Evolutionary conservation across 1,139 yeast genomes (phyloP), one percentile per base, ranked within the genome.

Genomic region (Hansenula sp.): DNA sequence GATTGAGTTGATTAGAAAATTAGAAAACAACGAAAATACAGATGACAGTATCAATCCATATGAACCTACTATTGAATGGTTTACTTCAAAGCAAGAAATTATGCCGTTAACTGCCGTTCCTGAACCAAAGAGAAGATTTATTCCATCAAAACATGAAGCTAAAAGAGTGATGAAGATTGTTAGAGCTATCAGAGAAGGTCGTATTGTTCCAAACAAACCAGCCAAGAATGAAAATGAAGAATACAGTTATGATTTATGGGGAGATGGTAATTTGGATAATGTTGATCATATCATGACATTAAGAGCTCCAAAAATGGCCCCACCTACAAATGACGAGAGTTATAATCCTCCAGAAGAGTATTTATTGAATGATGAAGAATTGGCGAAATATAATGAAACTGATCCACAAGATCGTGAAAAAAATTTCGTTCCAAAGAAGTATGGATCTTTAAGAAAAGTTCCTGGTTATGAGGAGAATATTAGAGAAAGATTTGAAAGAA

Each of bases 271-370:
- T 3, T 79, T 77, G 44, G 81, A 79, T 48, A 78, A 77, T 41
- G 64, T 67, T 43, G 85, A 83, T 50, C 97, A 91, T 66, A 73
- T 90, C 35, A 90, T 90, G 97, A 89, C 81, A 52, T 71, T 91
- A 55, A 80, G 96, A 61, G 99, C 99, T 18, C 99, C 99, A 33
- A 93, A 93, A 65, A 60, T 90, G 59, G 81, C 96, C 17, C 98
- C 98, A 38, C 99, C 99, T 49, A 89, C 97, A 1, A 82, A 94
- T 61, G 99, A 91, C 56, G 97, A 93, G 68, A 84, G 95, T 57
- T 93, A 93, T 66, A 93, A 93, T 61, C 99, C 99, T 38, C 99
- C 99, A 13, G 96, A 78, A 61, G 99, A 93, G 70, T 93, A 93
- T 60, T 67, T 93, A 54, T 70, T 88, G 49, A 82, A 81, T 13